These are phyloP conservation scores for Thielaviopsis ethacetica DNA, from an alignment of 2,329 filamentous ascomycete species.

Conservation along the genomic window DNA sequence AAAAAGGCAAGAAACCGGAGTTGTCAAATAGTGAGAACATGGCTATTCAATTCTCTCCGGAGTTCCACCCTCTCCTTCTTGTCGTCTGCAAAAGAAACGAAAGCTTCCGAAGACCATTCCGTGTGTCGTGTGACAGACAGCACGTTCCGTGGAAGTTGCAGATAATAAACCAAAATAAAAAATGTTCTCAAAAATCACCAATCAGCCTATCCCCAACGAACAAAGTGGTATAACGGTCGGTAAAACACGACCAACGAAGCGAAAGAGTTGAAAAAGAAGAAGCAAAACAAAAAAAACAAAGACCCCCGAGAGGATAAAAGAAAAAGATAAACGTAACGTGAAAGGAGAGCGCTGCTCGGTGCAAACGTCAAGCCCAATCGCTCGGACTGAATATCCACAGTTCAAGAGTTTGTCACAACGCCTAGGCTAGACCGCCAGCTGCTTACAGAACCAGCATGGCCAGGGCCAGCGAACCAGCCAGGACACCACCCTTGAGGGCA, in stretches of 20 bases:
- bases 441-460: slow-evolving; percentile 11
- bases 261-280: background rate
- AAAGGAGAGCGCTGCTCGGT: background rate
- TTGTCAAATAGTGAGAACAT: slow-evolving; percentile 11
- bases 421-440: no score
- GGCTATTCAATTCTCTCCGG: slow-evolving; percentile 8
- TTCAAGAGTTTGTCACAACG: background rate
- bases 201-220: slow-evolving; percentile 12
- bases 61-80: background rate
- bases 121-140: background rate
- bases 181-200: slow-evolving; percentile 11
- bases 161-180: background rate
- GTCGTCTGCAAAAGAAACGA: background rate
- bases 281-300: slow-evolving; percentile 3
- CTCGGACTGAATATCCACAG: background rate
- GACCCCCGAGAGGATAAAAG: background rate
- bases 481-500: slow-evolving; percentile 9
- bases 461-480: slow-evolving; percentile 11
- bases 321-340: background rate
- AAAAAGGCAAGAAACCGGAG: background rate
- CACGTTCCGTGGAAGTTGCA: background rate
- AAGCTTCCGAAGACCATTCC: background rate
- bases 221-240: slow-evolving; percentile 11
- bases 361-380: background rate
- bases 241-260: background rate